These are phyloP conservation scores for Microbotryomycetes sp. DNA, from an alignment of 1,284 basidiomycete genomes.

Conservation along the genomic window DNA sequence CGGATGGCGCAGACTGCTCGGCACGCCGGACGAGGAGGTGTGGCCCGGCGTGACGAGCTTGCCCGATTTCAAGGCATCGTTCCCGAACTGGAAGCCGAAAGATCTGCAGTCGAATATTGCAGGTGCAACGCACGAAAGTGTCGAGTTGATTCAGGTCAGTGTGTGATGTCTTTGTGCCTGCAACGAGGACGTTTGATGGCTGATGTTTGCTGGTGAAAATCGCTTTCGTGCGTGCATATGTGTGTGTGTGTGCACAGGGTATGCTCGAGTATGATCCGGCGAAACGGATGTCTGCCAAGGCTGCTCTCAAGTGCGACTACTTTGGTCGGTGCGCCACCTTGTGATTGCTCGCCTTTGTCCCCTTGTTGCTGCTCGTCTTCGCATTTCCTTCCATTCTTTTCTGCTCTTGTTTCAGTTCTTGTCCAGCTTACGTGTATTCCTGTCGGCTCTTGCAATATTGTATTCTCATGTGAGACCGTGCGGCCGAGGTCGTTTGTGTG, in stretches of 20 bases:
- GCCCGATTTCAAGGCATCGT: slow-evolving; percentile 93
- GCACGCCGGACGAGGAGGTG: slow-evolving; percentile 83
- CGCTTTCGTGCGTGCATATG: neutral
- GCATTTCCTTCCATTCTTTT: neutral
- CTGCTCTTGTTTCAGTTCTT: neutral
- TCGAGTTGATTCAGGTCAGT: slow-evolving; percentile 59
- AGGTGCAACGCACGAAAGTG: slow-evolving; percentile 53
- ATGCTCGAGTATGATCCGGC: slow-evolving; percentile 89
- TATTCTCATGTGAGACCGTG: too few relatives aligned
- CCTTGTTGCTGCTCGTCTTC: neutral
- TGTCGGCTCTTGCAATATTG: too few relatives aligned
- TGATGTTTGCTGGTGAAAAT: neutral
- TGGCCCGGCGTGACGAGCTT: slow-evolving; percentile 88
- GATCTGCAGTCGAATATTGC: slow-evolving; percentile 62
- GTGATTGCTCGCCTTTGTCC: neutral
- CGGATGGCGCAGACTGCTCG: slow-evolving; percentile 61
- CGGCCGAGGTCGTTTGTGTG: too few relatives aligned
- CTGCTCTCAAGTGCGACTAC: slow-evolving; percentile 74
- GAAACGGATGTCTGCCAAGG: slow-evolving; percentile 87
- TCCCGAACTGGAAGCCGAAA: slow-evolving; percentile 76
- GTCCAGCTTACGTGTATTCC: too few relatives aligned
- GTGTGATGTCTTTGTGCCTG: neutral
- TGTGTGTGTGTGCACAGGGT: slow-evolving; percentile 45
- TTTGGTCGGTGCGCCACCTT: too few relatives aligned
- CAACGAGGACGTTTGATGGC: too few relatives aligned